Evolutionary conservation across 1,139 yeast genomes (phyloP), one percentile per base, ranked within the genome.

Genomic region (Protomyces inouyei): DNA sequence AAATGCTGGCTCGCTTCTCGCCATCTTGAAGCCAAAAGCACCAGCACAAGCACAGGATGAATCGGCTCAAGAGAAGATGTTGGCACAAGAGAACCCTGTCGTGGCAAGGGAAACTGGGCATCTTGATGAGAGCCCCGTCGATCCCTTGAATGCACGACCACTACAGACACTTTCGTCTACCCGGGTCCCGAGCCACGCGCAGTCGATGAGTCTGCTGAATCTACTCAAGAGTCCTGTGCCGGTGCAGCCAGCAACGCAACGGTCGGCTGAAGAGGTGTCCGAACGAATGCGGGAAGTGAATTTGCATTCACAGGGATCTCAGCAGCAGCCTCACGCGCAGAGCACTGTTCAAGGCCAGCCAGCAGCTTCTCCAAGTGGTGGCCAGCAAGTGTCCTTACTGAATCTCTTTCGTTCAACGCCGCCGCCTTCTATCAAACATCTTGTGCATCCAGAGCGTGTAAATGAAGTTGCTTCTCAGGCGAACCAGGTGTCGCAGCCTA

Each of bases 1-100:
- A 14, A 52, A 59, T 43, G 63, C 63, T 12, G 43, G 36, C 23
- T 52, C 63, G 12, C 37, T 59, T 12, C 35, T 59, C 21, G 63
- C 63, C 46, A 38, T 59, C 18, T 25, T 59, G 45, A 59, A 52
- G 45, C 55, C 45, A 28, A 38, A 52, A 14, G 32, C 18, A 3
- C 46, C 12, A 6, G 16, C 10, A 18, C 46, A 18, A 4, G 23
- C 54, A 4, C 54, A 46, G 45, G 38, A 43, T 4, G 18, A 2
- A n/a, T 43, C 23, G 28, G 18, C 35, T 3, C 48, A 43, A 3
- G 23, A 43, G 18, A 4, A n/a, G 2, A n/a, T 14, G 18, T 18
- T n/a, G 48, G 21, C 18, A 9, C 18, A 43, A 2, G 21, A 43
- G 18, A 18, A 43, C 18, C 25, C 48, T n/a, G 16, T 38, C 16